Conservation (phyloP, 257 asterid genomes). For the Rehmannia glutinosa region DNA sequence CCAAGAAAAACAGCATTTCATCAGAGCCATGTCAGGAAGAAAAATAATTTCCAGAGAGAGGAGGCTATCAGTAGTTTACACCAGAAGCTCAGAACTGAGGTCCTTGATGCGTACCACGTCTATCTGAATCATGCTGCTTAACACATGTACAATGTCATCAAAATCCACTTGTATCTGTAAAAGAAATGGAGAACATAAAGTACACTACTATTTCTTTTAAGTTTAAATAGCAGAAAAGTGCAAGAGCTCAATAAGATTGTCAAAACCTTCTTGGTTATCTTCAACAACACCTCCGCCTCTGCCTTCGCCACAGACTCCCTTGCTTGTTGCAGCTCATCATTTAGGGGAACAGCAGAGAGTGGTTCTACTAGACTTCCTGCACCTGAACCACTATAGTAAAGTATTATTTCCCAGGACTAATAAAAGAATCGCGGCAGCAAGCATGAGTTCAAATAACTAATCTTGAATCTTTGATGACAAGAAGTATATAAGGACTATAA, state of each 20-base stretch:
- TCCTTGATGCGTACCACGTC: conserved; percentile 56
- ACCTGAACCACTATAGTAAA: conserved; percentile 77
- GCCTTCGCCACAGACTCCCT: conserved; percentile 79
- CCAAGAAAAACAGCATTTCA: conserved; percentile 6
- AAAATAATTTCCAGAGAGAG: conserved; percentile 10
- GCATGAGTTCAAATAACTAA: conserved; percentile 9
- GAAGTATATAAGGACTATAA: background rate
- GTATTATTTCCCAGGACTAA: conserved; percentile 23
- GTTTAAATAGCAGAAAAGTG: background rate
- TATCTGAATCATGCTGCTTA: conserved; percentile 57
- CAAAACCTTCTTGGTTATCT: conserved; percentile 76
- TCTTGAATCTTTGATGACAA: conserved; percentile 10
- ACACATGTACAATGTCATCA: conserved; percentile 47
- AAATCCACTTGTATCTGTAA: conserved; percentile 76
- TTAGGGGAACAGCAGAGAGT: conserved; percentile 79
- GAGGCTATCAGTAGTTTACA: background rate
- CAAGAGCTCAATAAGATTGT: conserved; percentile 17
- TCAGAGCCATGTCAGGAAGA: conserved; percentile 8
- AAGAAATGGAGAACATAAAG: conserved; percentile 20
- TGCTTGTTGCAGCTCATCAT: conserved; percentile 91
- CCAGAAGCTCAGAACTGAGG: conserved; percentile 7
- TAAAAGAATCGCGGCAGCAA: conserved; percentile 8
- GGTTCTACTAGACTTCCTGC: conserved; percentile 81
- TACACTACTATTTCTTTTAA: background rate
- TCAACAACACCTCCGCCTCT: conserved; percentile 79